These are phyloP conservation scores for Pythium plurisporium DNA, from an alignment of 352 stramenopile genomes.

Conservation along the genomic window DNA sequence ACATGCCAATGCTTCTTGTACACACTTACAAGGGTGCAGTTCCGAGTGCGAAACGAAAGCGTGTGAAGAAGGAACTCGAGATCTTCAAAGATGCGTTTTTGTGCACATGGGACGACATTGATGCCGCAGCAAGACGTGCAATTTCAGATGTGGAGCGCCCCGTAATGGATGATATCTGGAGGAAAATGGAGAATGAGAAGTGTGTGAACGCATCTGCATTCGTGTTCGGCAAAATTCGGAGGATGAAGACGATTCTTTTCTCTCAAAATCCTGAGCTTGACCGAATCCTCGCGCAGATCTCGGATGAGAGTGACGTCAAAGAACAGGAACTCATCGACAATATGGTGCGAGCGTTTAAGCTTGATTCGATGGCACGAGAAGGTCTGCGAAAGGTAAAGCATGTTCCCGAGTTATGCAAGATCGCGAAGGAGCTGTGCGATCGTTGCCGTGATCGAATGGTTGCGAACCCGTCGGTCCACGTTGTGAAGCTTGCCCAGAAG, in stretches of 20 bases:
- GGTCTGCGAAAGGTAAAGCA: constrained; percentile 58
- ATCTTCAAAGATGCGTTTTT: constrained; percentile 77
- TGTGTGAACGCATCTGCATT: constrained; percentile 31
- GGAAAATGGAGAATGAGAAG: constrained; percentile 40
- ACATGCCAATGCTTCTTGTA: constrained; percentile 70
- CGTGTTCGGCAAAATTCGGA: constrained; percentile 34
- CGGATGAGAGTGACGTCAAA: constrained; percentile 59
- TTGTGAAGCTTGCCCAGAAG: constrained; percentile 79
- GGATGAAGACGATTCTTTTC: constrained; percentile 34
- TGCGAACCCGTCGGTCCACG: constrained; percentile 76
- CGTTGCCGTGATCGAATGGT: constrained; percentile 78
- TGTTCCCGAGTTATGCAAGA: constrained; percentile 58
- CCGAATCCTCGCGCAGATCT: constrained; percentile 46
- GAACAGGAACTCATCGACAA: constrained; percentile 46
- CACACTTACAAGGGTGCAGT: constrained; percentile 36
- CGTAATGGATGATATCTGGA: constrained; percentile 77
- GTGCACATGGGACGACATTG: constrained; percentile 76
- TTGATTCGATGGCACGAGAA: constrained; percentile 77
- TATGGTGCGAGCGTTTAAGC: constrained; percentile 69
- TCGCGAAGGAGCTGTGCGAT: constrained; percentile 73
- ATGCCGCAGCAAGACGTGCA: constrained; percentile 51
- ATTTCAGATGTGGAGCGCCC: constrained; percentile 70
- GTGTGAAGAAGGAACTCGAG: constrained; percentile 45
- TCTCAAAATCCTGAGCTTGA: constrained; percentile 31
- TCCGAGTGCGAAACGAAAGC: constrained; percentile 47